These are phyloP conservation scores for Helichrysum umbraculigerum DNA, from an alignment of 129 eudicot genomes.

Conservation along the genomic window DNA sequence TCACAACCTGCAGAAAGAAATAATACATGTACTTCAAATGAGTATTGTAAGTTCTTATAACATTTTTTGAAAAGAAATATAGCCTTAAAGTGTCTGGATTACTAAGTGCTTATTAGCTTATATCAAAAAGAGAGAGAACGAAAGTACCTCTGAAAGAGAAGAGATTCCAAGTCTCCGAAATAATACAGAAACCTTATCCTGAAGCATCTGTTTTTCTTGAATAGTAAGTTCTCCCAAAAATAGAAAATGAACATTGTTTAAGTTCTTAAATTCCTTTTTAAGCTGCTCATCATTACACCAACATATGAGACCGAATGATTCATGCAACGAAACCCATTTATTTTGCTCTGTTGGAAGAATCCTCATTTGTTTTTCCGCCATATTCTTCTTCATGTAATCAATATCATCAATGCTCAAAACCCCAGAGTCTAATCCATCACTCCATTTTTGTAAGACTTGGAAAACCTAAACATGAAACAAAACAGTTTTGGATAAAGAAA, in stretches of 20 bases:
- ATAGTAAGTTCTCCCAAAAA: constrained; percentile 50
- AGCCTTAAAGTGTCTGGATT: no score
- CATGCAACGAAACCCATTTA: constrained; percentile 81
- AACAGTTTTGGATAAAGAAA: background rate
- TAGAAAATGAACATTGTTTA: constrained; percentile 52
- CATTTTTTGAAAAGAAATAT: background rate
- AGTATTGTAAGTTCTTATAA: no score
- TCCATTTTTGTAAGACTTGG: constrained; percentile 61
- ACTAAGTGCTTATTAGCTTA: no score
- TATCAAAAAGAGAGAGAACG: constrained; percentile 8
- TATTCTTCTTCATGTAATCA: constrained; percentile 51
- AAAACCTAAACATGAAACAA: constrained; percentile 53
- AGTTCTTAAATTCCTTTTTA: constrained; percentile 58
- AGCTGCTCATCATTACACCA: constrained; percentile 70
- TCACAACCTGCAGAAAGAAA: constrained; percentile 53
- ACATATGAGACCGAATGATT: constrained; percentile 64
- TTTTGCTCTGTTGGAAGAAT: constrained; percentile 70
- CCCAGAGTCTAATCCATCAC: constrained; percentile 58
- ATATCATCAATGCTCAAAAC: constrained; percentile 48
- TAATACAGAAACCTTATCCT: constrained; percentile 42
- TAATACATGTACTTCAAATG: background rate
- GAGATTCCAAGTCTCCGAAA: constrained; percentile 56
- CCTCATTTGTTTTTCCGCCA: constrained; percentile 43
- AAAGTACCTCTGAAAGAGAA: constrained; percentile 60
- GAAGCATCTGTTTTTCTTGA: constrained; percentile 48